Conservation (phyloP, 352 stramenopile species). For the Globisporangium abappressorium region DNA sequence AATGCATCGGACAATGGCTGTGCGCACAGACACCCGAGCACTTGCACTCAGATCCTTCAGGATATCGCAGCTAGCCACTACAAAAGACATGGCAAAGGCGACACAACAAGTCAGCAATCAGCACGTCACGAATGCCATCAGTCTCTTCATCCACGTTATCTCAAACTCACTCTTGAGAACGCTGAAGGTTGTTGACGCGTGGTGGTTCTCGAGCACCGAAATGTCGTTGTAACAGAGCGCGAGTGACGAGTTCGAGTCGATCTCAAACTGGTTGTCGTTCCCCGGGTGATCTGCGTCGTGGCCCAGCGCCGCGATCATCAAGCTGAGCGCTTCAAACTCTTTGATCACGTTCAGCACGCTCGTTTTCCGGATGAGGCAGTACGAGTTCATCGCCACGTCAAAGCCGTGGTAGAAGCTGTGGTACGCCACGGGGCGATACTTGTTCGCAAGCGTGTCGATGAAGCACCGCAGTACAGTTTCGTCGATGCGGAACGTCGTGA, state of each 20-base stretch:
- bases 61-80: conserved; percentile 56
- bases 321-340: conserved; percentile 67
- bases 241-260: conserved; percentile 70
- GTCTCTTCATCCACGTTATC: background rate
- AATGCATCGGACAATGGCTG: conserved; percentile 71
- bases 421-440: conserved; percentile 73
- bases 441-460: conserved; percentile 46
- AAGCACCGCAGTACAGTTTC: conserved; percentile 42
- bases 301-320: conserved; percentile 77
- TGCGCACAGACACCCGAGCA: conserved; percentile 43
- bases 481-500: conserved; percentile 71
- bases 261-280: conserved; percentile 89
- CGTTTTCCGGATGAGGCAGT: conserved; percentile 51
- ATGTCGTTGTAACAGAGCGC: conserved; percentile 90
- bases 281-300: conserved; percentile 89
- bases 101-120: background rate
- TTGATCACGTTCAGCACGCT: conserved; percentile 64
- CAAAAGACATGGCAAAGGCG: background rate
- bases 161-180: conserved; percentile 47
- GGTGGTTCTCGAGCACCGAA: conserved; percentile 88
- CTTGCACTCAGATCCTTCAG: conserved; percentile 48
- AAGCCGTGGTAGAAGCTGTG: conserved; percentile 89
- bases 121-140: background rate
- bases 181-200: conserved; percentile 73
- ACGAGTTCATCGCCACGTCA: conserved; percentile 67